phyloP scores from a whole-genome alignment of 148 eudicot genomes.

The Nepenthes gracilis region DNA sequence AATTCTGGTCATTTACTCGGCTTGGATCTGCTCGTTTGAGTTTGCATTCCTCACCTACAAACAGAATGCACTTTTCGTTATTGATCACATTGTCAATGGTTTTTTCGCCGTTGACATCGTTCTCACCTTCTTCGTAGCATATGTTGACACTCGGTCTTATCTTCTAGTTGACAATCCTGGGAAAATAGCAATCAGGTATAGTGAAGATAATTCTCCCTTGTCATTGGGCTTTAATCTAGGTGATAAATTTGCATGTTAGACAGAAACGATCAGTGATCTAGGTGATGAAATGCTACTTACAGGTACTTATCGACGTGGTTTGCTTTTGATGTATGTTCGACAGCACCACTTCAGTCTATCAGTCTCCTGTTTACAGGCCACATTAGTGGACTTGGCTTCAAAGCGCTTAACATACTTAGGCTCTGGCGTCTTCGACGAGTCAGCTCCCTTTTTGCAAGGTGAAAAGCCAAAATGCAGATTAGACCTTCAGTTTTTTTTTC shows the following conservation, averaged over 20 bases:
- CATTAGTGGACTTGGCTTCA: conserved; percentile 47
- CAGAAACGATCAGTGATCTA: not conserved
- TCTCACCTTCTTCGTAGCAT: conserved; percentile 90
- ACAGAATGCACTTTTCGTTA: conserved; percentile 36
- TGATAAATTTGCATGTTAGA: no score
- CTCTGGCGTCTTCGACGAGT: conserved; percentile 94
- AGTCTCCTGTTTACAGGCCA: conserved; percentile 50
- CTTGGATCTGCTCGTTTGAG: conserved; percentile 88
- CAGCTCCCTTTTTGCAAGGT: conserved; percentile 88
- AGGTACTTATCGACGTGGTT: conserved; percentile 92
- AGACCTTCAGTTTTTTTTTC: not conserved
- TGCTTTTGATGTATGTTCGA: conserved; percentile 75
- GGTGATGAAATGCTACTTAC: conserved; percentile 6
- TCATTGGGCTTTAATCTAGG: not conserved
- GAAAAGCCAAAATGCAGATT: not conserved
- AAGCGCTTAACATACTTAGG: conserved; percentile 80
- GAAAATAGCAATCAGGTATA: conserved; percentile 60
- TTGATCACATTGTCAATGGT: conserved; percentile 69
- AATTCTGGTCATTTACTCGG: conserved; percentile 68
- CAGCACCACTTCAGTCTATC: conserved; percentile 65
- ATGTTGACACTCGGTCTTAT: conserved; percentile 53
- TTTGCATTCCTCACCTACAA: conserved; percentile 58
- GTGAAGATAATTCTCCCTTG: conserved; percentile 3
- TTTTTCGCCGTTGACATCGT: conserved; percentile 81
- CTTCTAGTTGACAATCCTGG: conserved; percentile 69